Conservation (phyloP, 1,139 yeast species). For the Sugiyamaella castrensis region DNA sequence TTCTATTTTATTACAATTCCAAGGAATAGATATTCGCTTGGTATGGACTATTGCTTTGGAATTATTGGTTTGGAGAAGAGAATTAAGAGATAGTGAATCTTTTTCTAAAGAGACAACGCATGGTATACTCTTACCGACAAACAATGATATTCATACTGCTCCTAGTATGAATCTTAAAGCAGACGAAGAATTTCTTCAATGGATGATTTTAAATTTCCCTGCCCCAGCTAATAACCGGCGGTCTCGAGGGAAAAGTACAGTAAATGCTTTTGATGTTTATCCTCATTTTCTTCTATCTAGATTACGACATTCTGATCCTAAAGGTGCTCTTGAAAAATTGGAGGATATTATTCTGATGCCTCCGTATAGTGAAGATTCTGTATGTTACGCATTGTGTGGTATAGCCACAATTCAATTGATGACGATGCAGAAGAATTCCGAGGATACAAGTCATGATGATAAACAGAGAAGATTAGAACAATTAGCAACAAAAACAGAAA, state of each 20-base stretch:
- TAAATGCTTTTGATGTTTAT: constrained; percentile 10
- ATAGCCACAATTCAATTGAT: constrained; percentile 29
- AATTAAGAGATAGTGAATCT: constrained; percentile 20
- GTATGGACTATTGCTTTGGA: constrained; percentile 51
- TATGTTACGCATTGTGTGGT: constrained; percentile 34
- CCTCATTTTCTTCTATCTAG: constrained; percentile 25
- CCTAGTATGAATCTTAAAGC: constrained; percentile 14
- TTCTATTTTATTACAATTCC: constrained; percentile 42
- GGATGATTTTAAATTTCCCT: constrained; percentile 30
- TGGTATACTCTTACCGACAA: constrained; percentile 5
- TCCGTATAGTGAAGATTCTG: constrained; percentile 48
- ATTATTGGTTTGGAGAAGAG: constrained; percentile 32
- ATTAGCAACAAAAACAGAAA: constrained; percentile 23
- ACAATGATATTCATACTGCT: constrained; percentile 22
- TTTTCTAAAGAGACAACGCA: not conserved
- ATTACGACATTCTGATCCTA: constrained; percentile 26
- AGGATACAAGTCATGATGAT: not conserved
- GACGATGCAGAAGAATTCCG: constrained; percentile 12
- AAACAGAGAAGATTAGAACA: constrained; percentile 1
- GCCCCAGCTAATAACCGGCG: not conserved
- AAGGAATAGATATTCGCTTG: constrained; percentile 43
- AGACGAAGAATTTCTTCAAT: constrained; percentile 32
- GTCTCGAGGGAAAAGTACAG: not conserved
- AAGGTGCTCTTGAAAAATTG: constrained; percentile 31
- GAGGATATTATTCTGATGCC: constrained; percentile 45